These are phyloP conservation scores for Aspergillus cejpii DNA, from an alignment of 2,329 filamentous ascomycete species.

Conservation along the genomic window DNA sequence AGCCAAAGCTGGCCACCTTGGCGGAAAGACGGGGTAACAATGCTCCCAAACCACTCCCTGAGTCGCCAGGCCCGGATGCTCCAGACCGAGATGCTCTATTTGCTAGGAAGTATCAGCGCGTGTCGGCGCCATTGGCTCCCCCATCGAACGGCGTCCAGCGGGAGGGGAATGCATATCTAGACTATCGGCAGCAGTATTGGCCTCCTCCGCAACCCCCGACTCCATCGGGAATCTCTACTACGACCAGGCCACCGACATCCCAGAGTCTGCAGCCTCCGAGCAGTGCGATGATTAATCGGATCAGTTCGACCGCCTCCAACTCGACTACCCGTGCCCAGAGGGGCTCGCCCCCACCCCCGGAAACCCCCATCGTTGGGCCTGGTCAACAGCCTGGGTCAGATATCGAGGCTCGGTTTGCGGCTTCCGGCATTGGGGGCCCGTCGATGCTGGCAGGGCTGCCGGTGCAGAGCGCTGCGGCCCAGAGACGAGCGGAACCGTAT, in stretches of 20 bases:
- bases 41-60: slow-evolving; percentile 68
- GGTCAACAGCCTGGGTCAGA: slow-evolving; percentile 65
- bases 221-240: slow-evolving; percentile 18
- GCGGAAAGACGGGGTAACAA: slow-evolving; percentile 69
- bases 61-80: slow-evolving; percentile 70
- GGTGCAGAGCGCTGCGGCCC: slow-evolving; percentile 70
- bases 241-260: slow-evolving; percentile 17
- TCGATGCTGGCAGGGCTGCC: slow-evolving; percentile 71
- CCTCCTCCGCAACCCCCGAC: slow-evolving; percentile 45
- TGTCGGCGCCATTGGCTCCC: slow-evolving; percentile 32
- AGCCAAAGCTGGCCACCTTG: slow-evolving; percentile 55
- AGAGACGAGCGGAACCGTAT: slow-evolving; percentile 76
- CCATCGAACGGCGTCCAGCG: slow-evolving; percentile 18
- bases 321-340: slow-evolving; percentile 87
- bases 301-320: slow-evolving; percentile 79
- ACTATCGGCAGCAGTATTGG: slow-evolving; percentile 58
- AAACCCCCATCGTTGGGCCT: slow-evolving; percentile 76
- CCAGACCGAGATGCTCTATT: slow-evolving; percentile 75
- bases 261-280: slow-evolving; percentile 47
- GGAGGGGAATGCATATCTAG: slow-evolving; percentile 42
- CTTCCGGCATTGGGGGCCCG: slow-evolving; percentile 80
- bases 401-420: slow-evolving; percentile 86
- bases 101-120: slow-evolving; percentile 52
- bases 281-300: slow-evolving; percentile 53
- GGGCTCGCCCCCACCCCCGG: slow-evolving; percentile 88